Evolutionary conservation across 2,329 filamentous ascomycete species (phyloP).

Genomic region (Aureobasidium subglaciale): DNA sequence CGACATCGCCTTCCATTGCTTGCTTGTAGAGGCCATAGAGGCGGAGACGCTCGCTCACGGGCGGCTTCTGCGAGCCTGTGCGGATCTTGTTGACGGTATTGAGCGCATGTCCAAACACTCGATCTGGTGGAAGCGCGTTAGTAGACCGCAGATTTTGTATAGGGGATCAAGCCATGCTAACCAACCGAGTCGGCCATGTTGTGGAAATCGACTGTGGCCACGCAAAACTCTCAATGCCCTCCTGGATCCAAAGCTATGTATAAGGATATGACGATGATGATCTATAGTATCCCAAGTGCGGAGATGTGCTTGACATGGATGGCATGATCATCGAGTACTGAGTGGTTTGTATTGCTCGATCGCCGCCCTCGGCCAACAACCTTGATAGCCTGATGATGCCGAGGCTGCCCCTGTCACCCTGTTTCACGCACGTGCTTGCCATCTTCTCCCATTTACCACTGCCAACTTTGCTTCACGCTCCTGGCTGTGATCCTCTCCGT

Average conservation of each 20-base stretch:
- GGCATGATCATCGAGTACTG: slow-evolving; percentile 11
- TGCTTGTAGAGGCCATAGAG: slow-evolving; percentile 99
- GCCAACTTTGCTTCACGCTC: not conserved
- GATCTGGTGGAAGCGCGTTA: slow-evolving; percentile 45
- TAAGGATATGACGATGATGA: not conserved
- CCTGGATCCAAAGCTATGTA: not conserved
- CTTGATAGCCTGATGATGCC: slow-evolving; percentile 11
- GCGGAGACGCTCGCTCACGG: slow-evolving; percentile 73
- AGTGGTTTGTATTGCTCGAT: not conserved
- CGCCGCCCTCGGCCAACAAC: slow-evolving; percentile 9
- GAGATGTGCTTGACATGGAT: not conserved
- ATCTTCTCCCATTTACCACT: not conserved
- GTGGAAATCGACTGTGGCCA: not conserved
- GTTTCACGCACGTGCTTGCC: not conserved
- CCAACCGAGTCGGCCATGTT: slow-evolving; percentile 27
- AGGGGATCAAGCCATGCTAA: slow-evolving; percentile 15
- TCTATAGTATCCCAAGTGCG: not conserved
- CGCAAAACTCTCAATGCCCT: not conserved
- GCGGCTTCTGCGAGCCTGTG: slow-evolving; percentile 82
- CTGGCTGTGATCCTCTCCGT: no score
- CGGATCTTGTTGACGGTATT: slow-evolving; percentile 98
- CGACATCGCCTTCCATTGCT: slow-evolving; percentile 96
- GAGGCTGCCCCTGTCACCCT: slow-evolving; percentile 7
- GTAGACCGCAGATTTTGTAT: not conserved
- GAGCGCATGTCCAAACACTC: slow-evolving; percentile 97